phyloP scores from a whole-genome alignment of 208 protist species.

The Trypanosoma boissoni region DNA sequence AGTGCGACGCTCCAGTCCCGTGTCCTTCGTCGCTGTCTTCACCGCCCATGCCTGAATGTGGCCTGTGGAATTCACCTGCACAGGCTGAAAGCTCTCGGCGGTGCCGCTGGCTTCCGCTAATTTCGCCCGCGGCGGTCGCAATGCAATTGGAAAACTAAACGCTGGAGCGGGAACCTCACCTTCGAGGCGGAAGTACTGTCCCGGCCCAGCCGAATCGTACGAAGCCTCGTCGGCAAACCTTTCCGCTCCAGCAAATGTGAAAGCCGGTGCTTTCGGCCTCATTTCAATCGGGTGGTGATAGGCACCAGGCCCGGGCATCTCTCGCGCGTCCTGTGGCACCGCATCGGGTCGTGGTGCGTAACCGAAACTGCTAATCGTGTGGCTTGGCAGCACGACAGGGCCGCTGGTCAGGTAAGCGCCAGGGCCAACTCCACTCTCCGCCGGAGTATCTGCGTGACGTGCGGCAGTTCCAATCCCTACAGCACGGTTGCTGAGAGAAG shows the following conservation, averaged over 20 bases:
- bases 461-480: conserved; percentile 14
- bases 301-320: conserved; percentile 20
- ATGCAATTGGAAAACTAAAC: conserved; percentile 14
- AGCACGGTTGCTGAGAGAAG: conserved; percentile 5
- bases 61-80: no score
- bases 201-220: conserved; percentile 9
- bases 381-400: conserved; percentile 16
- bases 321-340: neutral
- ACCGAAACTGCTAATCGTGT: conserved; percentile 20
- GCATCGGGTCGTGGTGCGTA: conserved; percentile 8
- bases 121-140: neutral
- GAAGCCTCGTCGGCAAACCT: conserved; percentile 4
- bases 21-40: no score
- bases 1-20: no score
- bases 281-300: conserved; percentile 27
- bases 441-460: neutral
- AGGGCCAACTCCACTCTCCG: conserved; percentile 20
- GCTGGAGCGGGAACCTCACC: neutral
- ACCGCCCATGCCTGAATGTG: no score
- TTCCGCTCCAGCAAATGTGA: conserved; percentile 28
- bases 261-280: conserved; percentile 12
- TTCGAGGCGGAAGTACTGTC: conserved; percentile 21
- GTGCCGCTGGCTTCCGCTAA: conserved; percentile 2
- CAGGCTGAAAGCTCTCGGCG: no score
- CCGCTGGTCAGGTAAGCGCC: conserved; percentile 27